These are phyloP conservation scores for Scolecobasidium constrictum DNA, from an alignment of 2,329 filamentous ascomycete species.

Conservation along the genomic window DNA sequence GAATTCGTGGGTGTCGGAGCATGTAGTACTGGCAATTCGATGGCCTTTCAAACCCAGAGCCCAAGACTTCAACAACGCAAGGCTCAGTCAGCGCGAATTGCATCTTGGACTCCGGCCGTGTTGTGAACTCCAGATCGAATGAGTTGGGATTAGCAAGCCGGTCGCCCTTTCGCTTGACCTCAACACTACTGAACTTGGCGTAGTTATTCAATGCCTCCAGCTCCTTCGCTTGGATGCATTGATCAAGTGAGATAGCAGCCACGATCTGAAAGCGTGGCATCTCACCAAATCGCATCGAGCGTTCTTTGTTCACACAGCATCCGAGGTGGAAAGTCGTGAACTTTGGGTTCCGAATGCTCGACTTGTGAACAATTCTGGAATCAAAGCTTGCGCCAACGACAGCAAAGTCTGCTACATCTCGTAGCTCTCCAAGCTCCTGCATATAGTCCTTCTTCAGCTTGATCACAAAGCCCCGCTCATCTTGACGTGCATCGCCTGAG, in stretches of 20 bases:
- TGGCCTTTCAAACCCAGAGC: conserved; percentile 67
- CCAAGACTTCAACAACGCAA: conserved; percentile 68
- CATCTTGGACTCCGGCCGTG: conserved; percentile 16
- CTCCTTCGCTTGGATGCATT: conserved; percentile 35
- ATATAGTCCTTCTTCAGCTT: conserved; percentile 88
- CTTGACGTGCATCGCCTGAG: conserved; percentile 13
- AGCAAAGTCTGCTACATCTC: conserved; percentile 58
- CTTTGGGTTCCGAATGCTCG: conserved; percentile 42
- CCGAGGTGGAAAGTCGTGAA: conserved; percentile 79
- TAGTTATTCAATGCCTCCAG: conserved; percentile 31
- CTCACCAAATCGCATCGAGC: conserved; percentile 39
- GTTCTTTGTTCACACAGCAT: conserved; percentile 59
- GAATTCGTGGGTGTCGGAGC: conserved; percentile 64
- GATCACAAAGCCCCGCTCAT: conserved; percentile 44
- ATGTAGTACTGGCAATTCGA: conserved; percentile 60
- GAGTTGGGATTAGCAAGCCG: conserved; percentile 13
- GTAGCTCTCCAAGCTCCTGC: conserved; percentile 61
- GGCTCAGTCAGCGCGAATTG: conserved; percentile 55
- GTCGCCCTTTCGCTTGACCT: too few species aligned
- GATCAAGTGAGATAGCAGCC: conserved; percentile 37
- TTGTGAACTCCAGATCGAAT: conserved; percentile 13
- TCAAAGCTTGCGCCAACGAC: conserved; percentile 67
- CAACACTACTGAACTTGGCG: conserved; percentile 29
- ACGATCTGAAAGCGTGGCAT: conserved; percentile 56
- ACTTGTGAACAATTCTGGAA: conserved; percentile 47